phyloP scores from a whole-genome alignment of 225 moss, liverwort and hornwort genomes.

The Thuidium tamariscinum region DNA sequence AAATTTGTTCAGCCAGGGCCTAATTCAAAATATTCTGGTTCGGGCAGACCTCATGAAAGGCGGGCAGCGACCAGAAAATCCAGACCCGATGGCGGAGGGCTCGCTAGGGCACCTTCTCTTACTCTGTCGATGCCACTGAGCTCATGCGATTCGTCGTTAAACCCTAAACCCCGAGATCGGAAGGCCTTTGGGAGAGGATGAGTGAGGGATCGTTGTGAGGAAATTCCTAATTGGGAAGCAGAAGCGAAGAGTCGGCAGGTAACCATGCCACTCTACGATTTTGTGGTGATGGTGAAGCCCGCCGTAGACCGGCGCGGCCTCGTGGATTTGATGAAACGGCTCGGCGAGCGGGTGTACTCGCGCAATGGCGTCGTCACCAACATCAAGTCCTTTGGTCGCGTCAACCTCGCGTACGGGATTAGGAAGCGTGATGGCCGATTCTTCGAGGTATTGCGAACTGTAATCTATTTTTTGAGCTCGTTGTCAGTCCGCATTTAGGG shows the following conservation, averaged over 20 bases:
- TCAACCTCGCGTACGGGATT: constrained; percentile 95
- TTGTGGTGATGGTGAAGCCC: constrained; percentile 92
- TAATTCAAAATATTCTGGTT: not conserved
- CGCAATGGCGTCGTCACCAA: constrained; percentile 81
- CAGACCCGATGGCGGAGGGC: not conserved
- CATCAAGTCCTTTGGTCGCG: constrained; percentile 90
- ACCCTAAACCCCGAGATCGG: not conserved
- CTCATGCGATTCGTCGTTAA: not conserved
- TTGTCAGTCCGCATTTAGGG: not conserved
- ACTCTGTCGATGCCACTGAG: not conserved
- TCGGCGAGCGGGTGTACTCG: constrained; percentile 88
- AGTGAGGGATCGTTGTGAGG: not conserved
- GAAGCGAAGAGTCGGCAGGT: not conserved
- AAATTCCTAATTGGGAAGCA: not conserved
- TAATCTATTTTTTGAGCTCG: not conserved
- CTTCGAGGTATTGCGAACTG: constrained; percentile 38
- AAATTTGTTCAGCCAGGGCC: accelerated
- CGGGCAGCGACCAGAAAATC: not conserved
- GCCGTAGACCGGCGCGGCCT: constrained; percentile 72
- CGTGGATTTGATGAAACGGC: constrained; percentile 66
- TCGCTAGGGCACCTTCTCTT: not conserved
- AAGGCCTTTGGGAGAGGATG: not conserved
- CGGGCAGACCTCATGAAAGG: not conserved
- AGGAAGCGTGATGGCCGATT: constrained; percentile 93
- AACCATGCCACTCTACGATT: constrained; percentile 86